Percentiles rank a stretch among this genome's conserved stretches.
These are phyloP conservation scores for Penicillium sp. DNA, from an alignment of 2,329 filamentous ascomycete genomes.

Conservation along the genomic window DNA sequence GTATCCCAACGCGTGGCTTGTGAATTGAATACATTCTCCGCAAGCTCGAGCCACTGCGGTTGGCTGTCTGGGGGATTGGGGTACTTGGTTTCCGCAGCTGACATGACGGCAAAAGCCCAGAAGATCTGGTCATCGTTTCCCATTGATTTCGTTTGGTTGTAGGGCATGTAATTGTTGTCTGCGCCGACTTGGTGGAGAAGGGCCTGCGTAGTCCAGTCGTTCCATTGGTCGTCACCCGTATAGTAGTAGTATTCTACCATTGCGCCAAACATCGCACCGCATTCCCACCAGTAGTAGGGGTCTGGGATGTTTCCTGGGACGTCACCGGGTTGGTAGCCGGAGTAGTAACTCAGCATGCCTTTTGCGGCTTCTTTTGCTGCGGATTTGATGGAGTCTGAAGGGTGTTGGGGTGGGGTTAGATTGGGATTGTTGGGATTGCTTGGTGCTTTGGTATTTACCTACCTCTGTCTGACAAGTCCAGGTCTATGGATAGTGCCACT, in stretches of 20 bases:
- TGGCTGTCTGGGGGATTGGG: conserved; percentile 43
- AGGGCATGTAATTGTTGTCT: conserved; percentile 37
- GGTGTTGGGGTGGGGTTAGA: neutral
- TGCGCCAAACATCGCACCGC: conserved; percentile 35
- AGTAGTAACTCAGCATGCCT: conserved; percentile 9
- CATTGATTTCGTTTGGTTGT: conserved; percentile 14
- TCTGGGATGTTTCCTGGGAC: conserved; percentile 51
- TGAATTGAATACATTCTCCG: conserved; percentile 76
- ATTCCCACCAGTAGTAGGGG: conserved; percentile 46
- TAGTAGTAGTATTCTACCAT: conserved; percentile 39
- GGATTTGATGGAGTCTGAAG: conserved; percentile 47
- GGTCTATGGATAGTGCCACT: neutral
- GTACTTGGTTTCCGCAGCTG: conserved; percentile 24
- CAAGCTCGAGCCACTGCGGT: conserved; percentile 74
- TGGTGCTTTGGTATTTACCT: too few species aligned
- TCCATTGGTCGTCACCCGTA: conserved; percentile 33
- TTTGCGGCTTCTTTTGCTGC: conserved; percentile 40
- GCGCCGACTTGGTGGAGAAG: conserved; percentile 63
- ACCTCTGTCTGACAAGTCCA: neutral
- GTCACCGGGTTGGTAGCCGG: conserved; percentile 41
- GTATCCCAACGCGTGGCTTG: conserved; percentile 72
- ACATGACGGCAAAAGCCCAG: conserved; percentile 25
- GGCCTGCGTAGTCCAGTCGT: conserved; percentile 37
- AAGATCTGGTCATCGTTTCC: conserved; percentile 22
- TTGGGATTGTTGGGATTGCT: too few species aligned